These are phyloP conservation scores for Limtongia smithiae DNA, from an alignment of 805 yeast genomes.

Conservation along the genomic window DNA sequence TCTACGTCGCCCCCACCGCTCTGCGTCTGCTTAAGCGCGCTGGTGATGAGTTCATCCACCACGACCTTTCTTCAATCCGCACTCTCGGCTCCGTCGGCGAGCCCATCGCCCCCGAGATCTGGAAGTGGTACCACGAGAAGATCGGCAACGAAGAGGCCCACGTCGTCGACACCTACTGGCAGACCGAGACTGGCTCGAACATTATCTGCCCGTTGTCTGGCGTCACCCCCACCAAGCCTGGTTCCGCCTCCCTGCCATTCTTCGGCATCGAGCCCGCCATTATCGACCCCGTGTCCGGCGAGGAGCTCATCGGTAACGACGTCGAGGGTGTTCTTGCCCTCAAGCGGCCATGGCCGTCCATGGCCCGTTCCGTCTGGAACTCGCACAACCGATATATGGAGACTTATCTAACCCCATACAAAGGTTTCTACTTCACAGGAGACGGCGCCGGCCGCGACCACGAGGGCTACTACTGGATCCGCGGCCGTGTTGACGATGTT, in stretches of 20 bases:
- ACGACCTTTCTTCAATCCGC: constrained; percentile 81
- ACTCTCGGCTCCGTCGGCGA: constrained; percentile 97
- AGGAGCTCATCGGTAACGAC: constrained; percentile 77
- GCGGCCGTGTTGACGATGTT: constrained; percentile 98
- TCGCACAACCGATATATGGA: constrained; percentile 84
- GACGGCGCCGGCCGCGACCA: constrained; percentile 98
- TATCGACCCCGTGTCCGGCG: constrained; percentile 89
- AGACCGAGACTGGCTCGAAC: constrained; percentile 96
- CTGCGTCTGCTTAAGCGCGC: constrained; percentile 85
- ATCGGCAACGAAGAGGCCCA: constrained; percentile 88
- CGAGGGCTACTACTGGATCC: constrained; percentile 96
- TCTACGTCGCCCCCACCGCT: constrained; percentile 98
- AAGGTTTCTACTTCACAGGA: constrained; percentile 93
- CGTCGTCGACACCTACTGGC: constrained; percentile 97
- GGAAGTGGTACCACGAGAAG: constrained; percentile 97
- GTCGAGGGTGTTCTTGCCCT: constrained; percentile 96
- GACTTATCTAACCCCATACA: constrained; percentile 89
- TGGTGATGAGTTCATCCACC: constrained; percentile 80
- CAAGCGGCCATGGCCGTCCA: constrained; percentile 94
- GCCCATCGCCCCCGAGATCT: constrained; percentile 95
- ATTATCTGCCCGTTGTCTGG: constrained; percentile 94
- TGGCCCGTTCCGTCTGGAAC: constrained; percentile 92
- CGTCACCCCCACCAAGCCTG: constrained; percentile 91
- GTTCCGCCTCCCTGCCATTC: constrained; percentile 94
- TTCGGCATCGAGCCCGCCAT: constrained; percentile 89